Evolutionary conservation across 352 stramenopile genomes (phyloP).

Genomic region (Thraustotheca clavata): DNA sequence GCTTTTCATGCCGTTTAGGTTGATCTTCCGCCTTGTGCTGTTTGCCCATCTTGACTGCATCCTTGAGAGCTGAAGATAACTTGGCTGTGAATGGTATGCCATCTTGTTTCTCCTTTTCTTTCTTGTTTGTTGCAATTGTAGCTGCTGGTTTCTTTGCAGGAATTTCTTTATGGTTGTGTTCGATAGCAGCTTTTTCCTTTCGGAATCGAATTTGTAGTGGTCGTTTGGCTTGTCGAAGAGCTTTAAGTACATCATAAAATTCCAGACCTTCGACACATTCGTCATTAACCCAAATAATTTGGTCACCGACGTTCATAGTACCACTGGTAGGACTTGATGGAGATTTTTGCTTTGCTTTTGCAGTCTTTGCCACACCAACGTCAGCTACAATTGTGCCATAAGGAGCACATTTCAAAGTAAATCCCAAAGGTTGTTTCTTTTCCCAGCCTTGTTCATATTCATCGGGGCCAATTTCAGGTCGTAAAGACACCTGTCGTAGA

Average conservation of each 20-base stretch:
- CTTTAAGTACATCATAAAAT: constrained; percentile 78
- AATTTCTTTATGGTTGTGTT: neutral
- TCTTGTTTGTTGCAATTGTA: neutral
- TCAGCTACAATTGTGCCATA: constrained; percentile 74
- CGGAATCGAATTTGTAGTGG: constrained; percentile 74
- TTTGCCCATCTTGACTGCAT: constrained; percentile 8
- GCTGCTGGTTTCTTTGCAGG: neutral
- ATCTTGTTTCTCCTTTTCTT: constrained; percentile 25
- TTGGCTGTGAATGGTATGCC: constrained; percentile 24
- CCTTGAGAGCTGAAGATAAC: constrained; percentile 7
- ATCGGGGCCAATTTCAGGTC: constrained; percentile 50
- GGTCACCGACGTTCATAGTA: constrained; percentile 49
- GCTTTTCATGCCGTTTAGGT: neutral
- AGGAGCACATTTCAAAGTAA: constrained; percentile 63
- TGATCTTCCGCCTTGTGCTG: neutral
- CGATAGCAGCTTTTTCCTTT: constrained; percentile 8
- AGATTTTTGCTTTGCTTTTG: constrained; percentile 62
- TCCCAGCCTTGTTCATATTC: constrained; percentile 85
- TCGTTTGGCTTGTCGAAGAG: constrained; percentile 72
- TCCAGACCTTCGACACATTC: constrained; percentile 56
- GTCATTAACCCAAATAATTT: constrained; percentile 78
- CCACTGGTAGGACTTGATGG: constrained; percentile 44
- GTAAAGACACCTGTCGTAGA: constrained; percentile 67
- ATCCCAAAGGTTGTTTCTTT: constrained; percentile 80
- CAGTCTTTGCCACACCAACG: constrained; percentile 74